Conservation (phyloP, 2,329 filamentous ascomycete species). For the Cordyceps militaris region DNA sequence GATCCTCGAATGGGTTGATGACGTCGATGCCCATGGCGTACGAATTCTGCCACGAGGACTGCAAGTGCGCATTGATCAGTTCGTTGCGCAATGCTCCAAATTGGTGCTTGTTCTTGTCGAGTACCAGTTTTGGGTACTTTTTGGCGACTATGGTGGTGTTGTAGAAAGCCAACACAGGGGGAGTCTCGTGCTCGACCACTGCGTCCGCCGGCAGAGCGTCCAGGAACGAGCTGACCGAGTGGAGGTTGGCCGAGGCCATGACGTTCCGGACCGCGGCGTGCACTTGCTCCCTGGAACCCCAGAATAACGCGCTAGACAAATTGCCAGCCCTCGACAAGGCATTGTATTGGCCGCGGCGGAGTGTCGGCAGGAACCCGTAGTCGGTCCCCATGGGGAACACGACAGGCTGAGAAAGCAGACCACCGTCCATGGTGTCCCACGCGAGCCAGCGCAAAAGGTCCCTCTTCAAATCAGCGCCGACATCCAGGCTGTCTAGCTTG, state of each 20-base stretch:
- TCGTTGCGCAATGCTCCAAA: slow-evolving; percentile 56
- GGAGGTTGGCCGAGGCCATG: slow-evolving; percentile 47
- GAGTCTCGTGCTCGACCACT: slow-evolving; percentile 58
- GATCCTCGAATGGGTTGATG: slow-evolving; percentile 68
- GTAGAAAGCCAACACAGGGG: slow-evolving; percentile 72
- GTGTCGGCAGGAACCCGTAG: slow-evolving; percentile 61
- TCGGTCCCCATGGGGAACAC: slow-evolving; percentile 77
- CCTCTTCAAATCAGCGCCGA: slow-evolving; percentile 54
- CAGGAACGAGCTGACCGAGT: slow-evolving; percentile 55
- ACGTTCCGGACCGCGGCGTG: slow-evolving; percentile 55
- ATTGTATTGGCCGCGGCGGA: slow-evolving; percentile 71
- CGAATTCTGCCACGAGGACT: slow-evolving; percentile 73
- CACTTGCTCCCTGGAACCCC: slow-evolving; percentile 59
- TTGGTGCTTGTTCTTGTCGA: slow-evolving; percentile 48
- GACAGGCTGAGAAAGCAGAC: slow-evolving; percentile 71
- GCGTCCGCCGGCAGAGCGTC: slow-evolving; percentile 51
- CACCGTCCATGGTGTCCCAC: slow-evolving; percentile 85
- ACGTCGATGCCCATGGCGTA: slow-evolving; percentile 74
- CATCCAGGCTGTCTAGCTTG: slow-evolving; percentile 55
- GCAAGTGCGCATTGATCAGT: slow-evolving; percentile 79
- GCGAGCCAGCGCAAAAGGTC: slow-evolving; percentile 83
- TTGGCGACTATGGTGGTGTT: slow-evolving; percentile 52
- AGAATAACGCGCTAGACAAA: slow-evolving; percentile 65
- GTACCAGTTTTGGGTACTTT: slow-evolving; percentile 58
- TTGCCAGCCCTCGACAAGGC: slow-evolving; percentile 66